Percentiles rank a stretch among this genome's conserved stretches.
phyloP scores from a whole-genome alignment of 352 stramenopile species.

The Pythium monospermum region DNA sequence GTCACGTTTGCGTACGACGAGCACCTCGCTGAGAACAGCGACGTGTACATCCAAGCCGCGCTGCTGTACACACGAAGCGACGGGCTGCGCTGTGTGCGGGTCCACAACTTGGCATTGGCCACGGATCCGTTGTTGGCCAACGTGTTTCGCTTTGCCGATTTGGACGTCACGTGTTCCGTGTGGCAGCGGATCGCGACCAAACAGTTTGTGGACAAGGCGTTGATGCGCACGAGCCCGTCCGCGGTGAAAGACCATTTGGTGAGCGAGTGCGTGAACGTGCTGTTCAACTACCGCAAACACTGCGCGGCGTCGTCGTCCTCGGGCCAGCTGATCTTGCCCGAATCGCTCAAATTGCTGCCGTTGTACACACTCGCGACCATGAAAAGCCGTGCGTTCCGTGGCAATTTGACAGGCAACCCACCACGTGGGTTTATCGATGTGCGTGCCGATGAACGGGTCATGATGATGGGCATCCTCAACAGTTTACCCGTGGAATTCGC shows the following conservation, averaged over 20 bases:
- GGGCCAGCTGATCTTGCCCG: slow-evolving; percentile 88
- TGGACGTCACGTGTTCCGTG: slow-evolving; percentile 83
- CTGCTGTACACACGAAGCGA: slow-evolving; percentile 86
- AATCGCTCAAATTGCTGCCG: slow-evolving; percentile 88
- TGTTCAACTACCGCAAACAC: slow-evolving; percentile 90
- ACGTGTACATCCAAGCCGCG: slow-evolving; percentile 85
- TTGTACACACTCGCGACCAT: slow-evolving; percentile 85
- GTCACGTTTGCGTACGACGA: slow-evolving; percentile 89
- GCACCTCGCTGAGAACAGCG: slow-evolving; percentile 55
- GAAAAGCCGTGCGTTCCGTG: slow-evolving; percentile 84
- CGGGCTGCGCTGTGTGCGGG: slow-evolving; percentile 84
- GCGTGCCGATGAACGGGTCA: slow-evolving; percentile 80
- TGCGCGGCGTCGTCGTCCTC: slow-evolving; percentile 88
- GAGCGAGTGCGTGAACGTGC: slow-evolving; percentile 81
- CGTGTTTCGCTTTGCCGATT: slow-evolving; percentile 85
- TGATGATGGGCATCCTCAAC: slow-evolving; percentile 82
- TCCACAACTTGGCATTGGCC: slow-evolving; percentile 86
- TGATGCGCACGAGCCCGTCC: slow-evolving; percentile 73
- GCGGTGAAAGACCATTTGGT: slow-evolving; percentile 78
- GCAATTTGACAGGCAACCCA: slow-evolving; percentile 73
- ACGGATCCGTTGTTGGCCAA: slow-evolving; percentile 78
- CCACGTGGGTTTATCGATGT: slow-evolving; percentile 82
- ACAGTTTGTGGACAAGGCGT: slow-evolving; percentile 73
- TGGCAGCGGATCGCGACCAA: slow-evolving; percentile 78
- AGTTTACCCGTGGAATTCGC: slow-evolving; percentile 74